Percentiles rank a stretch among this genome's conserved stretches.
Conservation (phyloP, 345 rosid species). For the Hibiscus trionum region DNA sequence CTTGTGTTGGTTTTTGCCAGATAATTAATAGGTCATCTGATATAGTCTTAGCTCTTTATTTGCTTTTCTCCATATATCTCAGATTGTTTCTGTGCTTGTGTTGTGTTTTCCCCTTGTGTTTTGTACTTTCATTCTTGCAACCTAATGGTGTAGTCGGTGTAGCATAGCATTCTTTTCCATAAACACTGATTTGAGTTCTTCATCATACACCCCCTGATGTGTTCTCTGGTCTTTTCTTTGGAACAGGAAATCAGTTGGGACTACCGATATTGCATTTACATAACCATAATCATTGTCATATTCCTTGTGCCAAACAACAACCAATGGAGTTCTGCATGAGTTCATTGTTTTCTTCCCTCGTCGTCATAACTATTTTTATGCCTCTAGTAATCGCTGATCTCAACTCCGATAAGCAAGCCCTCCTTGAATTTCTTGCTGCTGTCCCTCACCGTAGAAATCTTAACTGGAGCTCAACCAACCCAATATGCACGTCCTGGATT, state of each 20-base stretch:
- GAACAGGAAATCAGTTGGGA: conserved; percentile 32
- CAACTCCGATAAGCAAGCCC: conserved; percentile 61
- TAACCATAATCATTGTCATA: conserved; percentile 10
- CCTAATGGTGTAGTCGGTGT: neutral
- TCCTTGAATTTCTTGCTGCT: conserved; percentile 47
- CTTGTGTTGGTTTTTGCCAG: neutral
- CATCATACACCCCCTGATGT: conserved; percentile 11
- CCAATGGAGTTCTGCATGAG: conserved; percentile 29
- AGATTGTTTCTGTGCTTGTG: neutral
- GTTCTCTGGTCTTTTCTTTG: conserved; percentile 16
- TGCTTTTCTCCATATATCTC: neutral
- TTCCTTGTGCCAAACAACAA: conserved; percentile 13
- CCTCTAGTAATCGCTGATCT: conserved; percentile 43
- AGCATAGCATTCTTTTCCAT: neutral
- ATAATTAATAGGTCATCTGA: neutral
- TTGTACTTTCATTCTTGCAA: neutral
- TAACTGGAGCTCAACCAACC: conserved; percentile 49
- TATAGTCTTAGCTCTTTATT: neutral
- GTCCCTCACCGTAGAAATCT: conserved; percentile 53
- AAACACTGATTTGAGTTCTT: neutral
- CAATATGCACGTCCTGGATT: conserved; percentile 59
- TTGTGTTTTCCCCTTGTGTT: neutral
- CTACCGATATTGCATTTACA: conserved; percentile 21
- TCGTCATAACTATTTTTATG: conserved; percentile 21
- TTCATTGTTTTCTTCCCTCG: conserved; percentile 23